Conservation (phyloP, 2,329 filamentous ascomycete genomes). For the Sarocladium strictum region DNA sequence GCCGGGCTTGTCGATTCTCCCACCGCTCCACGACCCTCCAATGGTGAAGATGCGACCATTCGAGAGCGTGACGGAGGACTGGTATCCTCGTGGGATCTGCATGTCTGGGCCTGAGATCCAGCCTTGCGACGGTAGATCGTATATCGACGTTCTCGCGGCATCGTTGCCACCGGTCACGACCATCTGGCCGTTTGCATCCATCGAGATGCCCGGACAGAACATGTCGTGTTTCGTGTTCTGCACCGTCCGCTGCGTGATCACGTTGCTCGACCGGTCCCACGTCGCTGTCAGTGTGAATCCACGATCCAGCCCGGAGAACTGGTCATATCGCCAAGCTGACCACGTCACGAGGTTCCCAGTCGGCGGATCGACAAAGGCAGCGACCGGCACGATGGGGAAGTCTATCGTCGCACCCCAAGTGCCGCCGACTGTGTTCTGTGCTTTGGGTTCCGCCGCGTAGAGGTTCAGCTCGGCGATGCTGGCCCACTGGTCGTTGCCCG, state of each 20-base stretch:
- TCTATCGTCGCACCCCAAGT: conserved; percentile 28
- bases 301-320: neutral
- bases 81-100: conserved; percentile 45
- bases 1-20: conserved; percentile 44
- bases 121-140: conserved; percentile 28
- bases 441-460: conserved; percentile 18
- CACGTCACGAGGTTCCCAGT: conserved; percentile 21
- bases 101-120: conserved; percentile 37
- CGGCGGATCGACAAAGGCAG: conserved; percentile 21
- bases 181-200: conserved; percentile 40
- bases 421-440: conserved; percentile 18
- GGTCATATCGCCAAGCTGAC: conserved; percentile 15
- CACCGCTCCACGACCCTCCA: conserved; percentile 48
- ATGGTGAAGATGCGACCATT: conserved; percentile 52
- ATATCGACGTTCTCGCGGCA: conserved; percentile 42
- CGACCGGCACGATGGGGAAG: conserved; percentile 29
- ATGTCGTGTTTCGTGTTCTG: conserved; percentile 44
- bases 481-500: conserved; percentile 21
- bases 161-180: conserved; percentile 49
- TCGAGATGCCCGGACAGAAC: conserved; percentile 51
- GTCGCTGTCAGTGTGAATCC: conserved; percentile 7
- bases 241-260: conserved; percentile 23
- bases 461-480: conserved; percentile 27
- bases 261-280: conserved; percentile 13
- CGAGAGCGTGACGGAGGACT: conserved; percentile 42